A percentile compares a stretch with the other conserved stretches of the same genome.
Conservation (phyloP, 306 rosid species). For the Cicer arietinum region DNA sequence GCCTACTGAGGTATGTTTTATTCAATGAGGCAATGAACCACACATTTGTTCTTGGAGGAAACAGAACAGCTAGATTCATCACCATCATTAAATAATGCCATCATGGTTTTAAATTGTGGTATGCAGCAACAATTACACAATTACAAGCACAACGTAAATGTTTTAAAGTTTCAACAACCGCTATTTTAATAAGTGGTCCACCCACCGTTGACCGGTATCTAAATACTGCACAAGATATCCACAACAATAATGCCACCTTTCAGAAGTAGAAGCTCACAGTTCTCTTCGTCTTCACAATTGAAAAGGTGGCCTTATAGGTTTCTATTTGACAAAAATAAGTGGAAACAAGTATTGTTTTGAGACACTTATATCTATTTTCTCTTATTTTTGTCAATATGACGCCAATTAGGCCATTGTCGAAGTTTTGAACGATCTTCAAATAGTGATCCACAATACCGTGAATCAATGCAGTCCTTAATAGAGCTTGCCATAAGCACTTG, state of each 20-base stretch:
- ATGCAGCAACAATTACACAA: background rate
- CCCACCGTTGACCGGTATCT: no score
- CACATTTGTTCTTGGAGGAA: background rate
- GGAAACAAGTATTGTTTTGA: background rate
- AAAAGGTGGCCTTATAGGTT: background rate
- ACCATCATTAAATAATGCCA: background rate
- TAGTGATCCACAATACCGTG: no score
- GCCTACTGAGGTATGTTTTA: background rate
- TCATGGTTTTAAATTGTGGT: background rate
- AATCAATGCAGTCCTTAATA: no score
- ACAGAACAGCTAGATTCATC: background rate
- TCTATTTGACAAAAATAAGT: background rate
- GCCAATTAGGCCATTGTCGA: background rate
- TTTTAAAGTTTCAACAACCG: background rate
- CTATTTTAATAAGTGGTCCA: no score
- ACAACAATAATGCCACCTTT: background rate
- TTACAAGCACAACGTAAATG: background rate
- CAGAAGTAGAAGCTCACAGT: background rate
- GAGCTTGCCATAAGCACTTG: no score
- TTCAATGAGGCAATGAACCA: constrained; percentile 18
- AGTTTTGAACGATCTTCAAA: no score
- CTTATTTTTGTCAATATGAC: background rate
- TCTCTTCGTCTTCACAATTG: background rate
- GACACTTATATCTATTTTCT: background rate
- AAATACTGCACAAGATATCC: no score